Evolutionary conservation across 768 basidiomycete genomes (phyloP).

Genomic region (Tubosaeta sp.): DNA sequence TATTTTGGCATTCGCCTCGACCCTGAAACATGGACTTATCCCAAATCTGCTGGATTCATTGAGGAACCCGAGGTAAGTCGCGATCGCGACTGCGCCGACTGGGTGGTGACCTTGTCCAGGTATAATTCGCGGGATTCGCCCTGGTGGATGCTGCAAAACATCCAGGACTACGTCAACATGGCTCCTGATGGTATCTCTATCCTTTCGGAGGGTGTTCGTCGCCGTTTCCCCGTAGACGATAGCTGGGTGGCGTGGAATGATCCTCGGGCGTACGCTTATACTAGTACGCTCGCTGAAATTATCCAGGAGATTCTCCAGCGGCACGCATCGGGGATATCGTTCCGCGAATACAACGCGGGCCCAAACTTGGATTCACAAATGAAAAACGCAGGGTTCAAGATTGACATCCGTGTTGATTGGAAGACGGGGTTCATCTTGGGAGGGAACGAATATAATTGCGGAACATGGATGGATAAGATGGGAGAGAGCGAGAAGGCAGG

Average conservation of each 20-base stretch:
- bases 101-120: constrained; percentile 31
- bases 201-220: constrained; percentile 75
- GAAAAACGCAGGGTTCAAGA: constrained; percentile 88
- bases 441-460: constrained; percentile 82
- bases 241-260: constrained; percentile 94
- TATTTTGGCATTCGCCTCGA: constrained; percentile 89
- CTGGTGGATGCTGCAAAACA: constrained; percentile 99
- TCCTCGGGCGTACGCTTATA: constrained; percentile 72
- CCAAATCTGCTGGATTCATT: constrained; percentile 93
- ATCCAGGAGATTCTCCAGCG: constrained; percentile 95
- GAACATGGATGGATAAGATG: constrained; percentile 99
- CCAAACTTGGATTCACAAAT: constrained; percentile 98
- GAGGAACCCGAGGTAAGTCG: constrained; percentile 67
- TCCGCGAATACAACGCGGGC: constrained; percentile 96
- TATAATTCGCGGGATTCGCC: constrained; percentile 98
- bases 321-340: constrained; percentile 87
- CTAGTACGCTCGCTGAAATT: constrained; percentile 85
- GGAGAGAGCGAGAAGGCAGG: constrained; percentile 89
- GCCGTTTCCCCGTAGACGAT: constrained; percentile 94
- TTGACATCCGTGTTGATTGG: constrained; percentile 96
- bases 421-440: constrained; percentile 85
- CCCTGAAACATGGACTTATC: constrained; percentile 92
- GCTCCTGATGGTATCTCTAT: constrained; percentile 83
- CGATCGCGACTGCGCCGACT: not conserved
- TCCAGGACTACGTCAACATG: constrained; percentile 85